Base-by-base conservation (phyloP, 139 green algal species). In the Deuterostichococcus epilithicus region DNA sequence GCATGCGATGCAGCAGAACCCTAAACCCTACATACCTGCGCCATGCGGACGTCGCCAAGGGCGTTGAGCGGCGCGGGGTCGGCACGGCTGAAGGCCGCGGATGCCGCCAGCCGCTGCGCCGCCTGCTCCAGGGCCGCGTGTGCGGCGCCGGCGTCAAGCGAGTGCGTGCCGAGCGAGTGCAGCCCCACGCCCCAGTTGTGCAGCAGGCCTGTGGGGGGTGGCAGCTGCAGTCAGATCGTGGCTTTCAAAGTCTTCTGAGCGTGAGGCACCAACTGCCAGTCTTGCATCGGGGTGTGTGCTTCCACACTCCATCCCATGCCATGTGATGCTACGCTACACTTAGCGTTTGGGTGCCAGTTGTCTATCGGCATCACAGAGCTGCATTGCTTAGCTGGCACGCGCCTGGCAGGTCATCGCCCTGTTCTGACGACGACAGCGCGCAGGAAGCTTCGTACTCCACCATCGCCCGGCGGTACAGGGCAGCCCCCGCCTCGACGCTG, bases 161-260 rank as follows among this genome's bases (percentile, higher is more conserved):
- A 8, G 76, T 81, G 73, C 35, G 68, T 78, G 36, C 70, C 84
- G 23, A 72, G 70, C 22, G 82, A 84, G 25, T 84, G 69, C 23
- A 95, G 78, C 18, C 84, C 92, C 6, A 84, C 75, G 3, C 88
- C 88, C 92, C 92, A 97, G 80, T 97, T 93, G 76, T 88, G 76
- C 70, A 97, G 88, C 78, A 97, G 84, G 0, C 87, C 89, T 63
- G 52, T 20, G 20, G 5, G 1, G 85, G 79, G 70, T 88, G 76
- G 78, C 8, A 8, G 42, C 42, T 23, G 42, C 42, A 52, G 13
- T 52, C 42, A 13, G 10, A 52, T 52, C n/a, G n/a, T n/a, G n/a
- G n/a, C n/a, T n/a, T n/a, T n/a, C n/a, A n/a, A n/a, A n/a, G n/a
- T n/a, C n/a, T n/a, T n/a, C n/a, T n/a, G n/a, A n/a, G n/a, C n/a